Conservation (phyloP, 768 basidiomycete species). For the Mycena kentingensis region DNA sequence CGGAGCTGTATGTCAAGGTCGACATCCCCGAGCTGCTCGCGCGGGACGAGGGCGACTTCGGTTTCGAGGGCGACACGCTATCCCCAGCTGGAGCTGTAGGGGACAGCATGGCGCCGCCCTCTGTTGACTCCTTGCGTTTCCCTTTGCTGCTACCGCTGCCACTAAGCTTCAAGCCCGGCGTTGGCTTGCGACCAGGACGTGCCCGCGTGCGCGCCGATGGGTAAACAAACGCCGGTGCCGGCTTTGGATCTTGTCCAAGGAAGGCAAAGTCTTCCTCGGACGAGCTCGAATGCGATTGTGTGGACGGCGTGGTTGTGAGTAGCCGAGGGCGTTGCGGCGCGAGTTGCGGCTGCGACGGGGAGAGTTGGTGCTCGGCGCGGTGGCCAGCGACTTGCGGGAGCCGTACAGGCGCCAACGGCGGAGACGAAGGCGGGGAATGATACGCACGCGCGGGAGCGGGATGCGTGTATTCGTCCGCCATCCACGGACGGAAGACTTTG, state of each 20-base stretch:
- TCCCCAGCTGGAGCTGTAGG: not conserved
- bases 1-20: no score
- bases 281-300: not conserved
- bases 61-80: no score
- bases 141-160: slow-evolving; percentile 13
- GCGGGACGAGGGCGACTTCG: no score
- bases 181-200: slow-evolving; percentile 7
- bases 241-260: not conserved
- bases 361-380: no score
- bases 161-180: slow-evolving; percentile 13
- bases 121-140: slow-evolving; percentile 16
- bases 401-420: not conserved
- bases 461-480: not conserved
- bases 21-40: not conserved
- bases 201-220: slow-evolving; percentile 26
- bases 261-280: not conserved
- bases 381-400: not conserved
- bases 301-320: not conserved
- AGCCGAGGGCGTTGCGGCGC: not conserved
- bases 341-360: no score
- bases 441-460: not conserved
- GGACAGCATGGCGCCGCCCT: not conserved
- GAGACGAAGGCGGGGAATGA: not conserved
- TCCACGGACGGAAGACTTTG: not conserved
- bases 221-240: slow-evolving; percentile 19